These are phyloP conservation scores for Salix exigua DNA, from an alignment of 345 rosid species.

Conservation along the genomic window DNA sequence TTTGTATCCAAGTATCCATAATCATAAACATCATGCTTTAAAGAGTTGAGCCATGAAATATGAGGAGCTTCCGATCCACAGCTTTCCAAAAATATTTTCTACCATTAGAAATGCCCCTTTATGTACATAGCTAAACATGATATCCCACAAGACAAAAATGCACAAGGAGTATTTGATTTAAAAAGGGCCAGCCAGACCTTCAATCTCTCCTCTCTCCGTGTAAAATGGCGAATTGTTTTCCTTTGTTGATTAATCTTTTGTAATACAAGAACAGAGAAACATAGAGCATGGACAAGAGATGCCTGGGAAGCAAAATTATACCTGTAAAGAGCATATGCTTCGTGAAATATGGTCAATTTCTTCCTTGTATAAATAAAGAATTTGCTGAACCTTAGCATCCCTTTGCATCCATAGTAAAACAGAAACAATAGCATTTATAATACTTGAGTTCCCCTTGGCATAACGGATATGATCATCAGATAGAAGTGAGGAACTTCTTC, in stretches of 20 bases:
- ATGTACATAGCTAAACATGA: neutral
- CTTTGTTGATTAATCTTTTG: neutral
- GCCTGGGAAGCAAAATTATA: constrained; percentile 18
- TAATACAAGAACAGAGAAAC: neutral
- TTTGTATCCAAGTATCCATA: neutral
- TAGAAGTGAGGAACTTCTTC: constrained; percentile 21
- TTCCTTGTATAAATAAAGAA: constrained; percentile 37
- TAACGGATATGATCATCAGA: constrained; percentile 18
- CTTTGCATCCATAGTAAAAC: constrained; percentile 51
- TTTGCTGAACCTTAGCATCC: constrained; percentile 42
- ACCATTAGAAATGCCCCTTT: neutral
- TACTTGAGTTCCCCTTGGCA: constrained; percentile 23
- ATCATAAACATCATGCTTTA: neutral
- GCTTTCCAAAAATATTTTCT: neutral
- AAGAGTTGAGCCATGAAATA: neutral
- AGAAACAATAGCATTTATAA: constrained; percentile 46
- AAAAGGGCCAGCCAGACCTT: neutral
- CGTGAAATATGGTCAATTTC: constrained; percentile 46
- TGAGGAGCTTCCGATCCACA: neutral
- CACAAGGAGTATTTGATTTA: neutral
- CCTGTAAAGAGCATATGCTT: constrained; percentile 49
- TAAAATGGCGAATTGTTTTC: neutral
- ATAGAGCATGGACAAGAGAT: neutral
- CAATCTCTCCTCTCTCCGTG: neutral
- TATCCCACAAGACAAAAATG: neutral